Conservation (phyloP, 768 basidiomycete genomes). For the Porpolomopsis calyptriformis region DNA sequence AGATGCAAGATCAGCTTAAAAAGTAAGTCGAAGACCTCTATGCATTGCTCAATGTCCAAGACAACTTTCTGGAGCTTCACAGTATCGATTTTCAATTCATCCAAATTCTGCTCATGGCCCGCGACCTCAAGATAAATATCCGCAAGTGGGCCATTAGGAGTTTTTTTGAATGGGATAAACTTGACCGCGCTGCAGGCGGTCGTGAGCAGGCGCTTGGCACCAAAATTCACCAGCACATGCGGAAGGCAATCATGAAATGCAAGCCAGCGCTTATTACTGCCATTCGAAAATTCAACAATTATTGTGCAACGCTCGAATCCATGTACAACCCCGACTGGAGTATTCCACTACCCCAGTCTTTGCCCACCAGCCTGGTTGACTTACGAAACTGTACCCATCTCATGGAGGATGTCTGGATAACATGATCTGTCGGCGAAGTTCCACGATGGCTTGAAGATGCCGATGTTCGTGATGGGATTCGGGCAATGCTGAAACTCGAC, state of each 20-base stretch:
- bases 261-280: constrained; percentile 16
- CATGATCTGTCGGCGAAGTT: constrained; percentile 2
- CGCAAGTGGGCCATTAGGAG: constrained; percentile 15
- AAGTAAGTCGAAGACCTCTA: constrained; percentile 23
- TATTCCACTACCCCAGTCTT: constrained; percentile 23
- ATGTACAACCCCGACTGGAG: constrained; percentile 11
- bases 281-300: constrained; percentile 20
- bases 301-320: constrained; percentile 15
- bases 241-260: constrained; percentile 18
- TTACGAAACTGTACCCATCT: constrained; percentile 18
- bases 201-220: constrained; percentile 13
- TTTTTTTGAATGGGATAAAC: constrained; percentile 19
- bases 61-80: constrained; percentile 23
- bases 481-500: constrained; percentile 17
- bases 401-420: constrained; percentile 30
- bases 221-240: constrained; percentile 22
- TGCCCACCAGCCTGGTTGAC: constrained; percentile 20
- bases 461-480: constrained; percentile 12
- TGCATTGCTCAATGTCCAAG: constrained; percentile 23
- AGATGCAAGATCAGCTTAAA: constrained; percentile 13
- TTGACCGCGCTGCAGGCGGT: constrained; percentile 16
- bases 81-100: constrained; percentile 21
- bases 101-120: constrained; percentile 20
- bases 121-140: constrained; percentile 19
- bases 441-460: constrained; percentile 26